These are phyloP conservation scores for Trypanosoma mega DNA, from an alignment of 208 protist genomes.

Conservation along the genomic window DNA sequence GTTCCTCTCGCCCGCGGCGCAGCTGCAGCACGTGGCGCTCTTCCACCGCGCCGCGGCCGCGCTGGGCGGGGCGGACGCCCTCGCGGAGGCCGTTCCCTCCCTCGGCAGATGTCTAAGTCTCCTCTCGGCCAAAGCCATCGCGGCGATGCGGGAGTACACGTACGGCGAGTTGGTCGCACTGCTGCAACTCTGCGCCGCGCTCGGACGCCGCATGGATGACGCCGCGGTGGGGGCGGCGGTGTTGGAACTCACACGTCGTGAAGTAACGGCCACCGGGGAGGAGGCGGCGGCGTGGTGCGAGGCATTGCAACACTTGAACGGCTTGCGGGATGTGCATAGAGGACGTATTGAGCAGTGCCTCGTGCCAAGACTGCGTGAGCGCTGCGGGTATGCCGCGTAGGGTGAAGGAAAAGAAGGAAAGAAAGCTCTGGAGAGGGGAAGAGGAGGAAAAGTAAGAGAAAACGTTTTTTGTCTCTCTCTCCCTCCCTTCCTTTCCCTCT, in stretches of 20 bases:
- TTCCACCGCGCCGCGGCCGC: slow-evolving; percentile 34
- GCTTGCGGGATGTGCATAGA: slow-evolving; percentile 58
- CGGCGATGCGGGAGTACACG: slow-evolving; percentile 37
- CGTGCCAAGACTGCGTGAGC: slow-evolving; percentile 51
- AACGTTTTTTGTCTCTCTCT: too few species aligned
- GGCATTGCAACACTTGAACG: slow-evolving; percentile 39
- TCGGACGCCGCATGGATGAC: slow-evolving; percentile 65
- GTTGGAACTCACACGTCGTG: slow-evolving; percentile 54
- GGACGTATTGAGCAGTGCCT: slow-evolving; percentile 41
- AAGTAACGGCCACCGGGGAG: slow-evolving; percentile 29
- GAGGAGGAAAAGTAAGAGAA: too few species aligned
- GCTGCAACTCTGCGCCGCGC: slow-evolving; percentile 52
- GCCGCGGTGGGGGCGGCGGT: slow-evolving; percentile 60
- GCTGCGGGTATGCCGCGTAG: slow-evolving; percentile 8
- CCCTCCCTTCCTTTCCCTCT: too few species aligned
- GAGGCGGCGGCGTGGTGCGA: slow-evolving; percentile 32
- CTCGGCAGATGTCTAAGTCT: slow-evolving; percentile 38
- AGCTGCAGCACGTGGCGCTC: slow-evolving; percentile 61
- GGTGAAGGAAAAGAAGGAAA: not conserved
- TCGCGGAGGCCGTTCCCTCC: slow-evolving; percentile 39
- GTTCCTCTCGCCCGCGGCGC: slow-evolving; percentile 53
- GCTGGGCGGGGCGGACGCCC: slow-evolving; percentile 2
- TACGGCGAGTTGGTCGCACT: slow-evolving; percentile 50
- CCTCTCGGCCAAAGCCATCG: slow-evolving; percentile 56
- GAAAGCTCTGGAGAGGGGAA: slow-evolving; percentile 10